Conservation (phyloP, 2,329 filamentous ascomycete species). For the Coniochaeta sp. region DNA sequence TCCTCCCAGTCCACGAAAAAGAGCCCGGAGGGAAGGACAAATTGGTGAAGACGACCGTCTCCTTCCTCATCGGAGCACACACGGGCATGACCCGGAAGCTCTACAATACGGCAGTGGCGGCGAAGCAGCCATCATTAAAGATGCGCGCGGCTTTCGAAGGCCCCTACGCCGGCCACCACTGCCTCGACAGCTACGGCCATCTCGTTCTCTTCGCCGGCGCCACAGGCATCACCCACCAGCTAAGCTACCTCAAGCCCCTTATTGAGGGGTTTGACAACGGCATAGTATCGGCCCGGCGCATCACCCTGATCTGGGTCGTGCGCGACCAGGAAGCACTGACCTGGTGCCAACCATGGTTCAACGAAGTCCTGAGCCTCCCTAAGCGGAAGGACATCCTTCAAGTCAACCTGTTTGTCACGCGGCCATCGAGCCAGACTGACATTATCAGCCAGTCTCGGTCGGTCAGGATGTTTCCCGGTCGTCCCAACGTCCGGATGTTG, state of each 20-base stretch:
- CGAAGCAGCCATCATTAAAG: conserved; percentile 39
- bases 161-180: conserved; percentile 78
- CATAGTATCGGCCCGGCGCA: conserved; percentile 70
- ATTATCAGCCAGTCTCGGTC: conserved; percentile 69
- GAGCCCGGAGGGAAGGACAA: conserved; percentile 26
- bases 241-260: conserved; percentile 77
- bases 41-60: conserved; percentile 48
- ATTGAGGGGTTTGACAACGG: conserved; percentile 61
- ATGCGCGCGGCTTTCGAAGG: conserved; percentile 78
- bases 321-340: conserved; percentile 83
- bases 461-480: conserved; percentile 87
- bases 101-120: conserved; percentile 59
- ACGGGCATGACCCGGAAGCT: conserved; percentile 83
- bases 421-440: conserved; percentile 76
- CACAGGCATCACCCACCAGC: conserved; percentile 91
- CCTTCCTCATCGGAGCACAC: conserved; percentile 79
- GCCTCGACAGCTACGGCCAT: conserved; percentile 87
- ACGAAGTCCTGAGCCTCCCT: conserved; percentile 67
- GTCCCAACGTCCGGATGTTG: conserved; percentile 75
- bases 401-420: conserved; percentile 85
- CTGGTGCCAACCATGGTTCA: conserved; percentile 87
- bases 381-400: conserved; percentile 74
- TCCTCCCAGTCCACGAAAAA: conserved; percentile 17
- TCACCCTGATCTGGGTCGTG: conserved; percentile 89
- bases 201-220: conserved; percentile 85